Evolutionary conservation across 2,329 filamentous ascomycete genomes (phyloP).

Genomic region (Pyricularia sp.): DNA sequence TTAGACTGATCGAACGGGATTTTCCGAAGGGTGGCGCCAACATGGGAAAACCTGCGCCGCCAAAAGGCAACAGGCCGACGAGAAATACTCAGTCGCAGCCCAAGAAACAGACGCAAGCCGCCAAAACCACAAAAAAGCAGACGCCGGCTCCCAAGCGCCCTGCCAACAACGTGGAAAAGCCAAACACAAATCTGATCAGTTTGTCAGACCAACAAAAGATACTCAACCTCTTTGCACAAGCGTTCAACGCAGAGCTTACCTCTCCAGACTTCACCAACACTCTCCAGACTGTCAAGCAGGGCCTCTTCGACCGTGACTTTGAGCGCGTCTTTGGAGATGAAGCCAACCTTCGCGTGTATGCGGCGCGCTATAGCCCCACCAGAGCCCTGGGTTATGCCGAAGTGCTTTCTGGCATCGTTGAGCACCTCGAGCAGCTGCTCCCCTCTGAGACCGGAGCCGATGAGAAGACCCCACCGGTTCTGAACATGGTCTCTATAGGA

Average conservation of each 20-base stretch:
- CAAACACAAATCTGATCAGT: not conserved
- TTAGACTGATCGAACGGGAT: not conserved
- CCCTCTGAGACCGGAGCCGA: conserved; percentile 5
- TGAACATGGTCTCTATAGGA: conserved; percentile 39
- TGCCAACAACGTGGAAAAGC: not conserved
- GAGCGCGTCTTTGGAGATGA: conserved; percentile 63
- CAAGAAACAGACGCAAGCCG: not conserved
- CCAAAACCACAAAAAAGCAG: not conserved
- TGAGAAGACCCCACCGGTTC: conserved; percentile 2
- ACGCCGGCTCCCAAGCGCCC: not conserved
- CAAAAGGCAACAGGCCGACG: not conserved
- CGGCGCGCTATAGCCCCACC: conserved; percentile 82
- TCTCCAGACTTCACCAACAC: conserved; percentile 38
- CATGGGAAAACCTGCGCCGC: not conserved
- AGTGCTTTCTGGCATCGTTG: conserved; percentile 32
- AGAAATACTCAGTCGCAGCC: not conserved
- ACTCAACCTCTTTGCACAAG: conserved; percentile 61
- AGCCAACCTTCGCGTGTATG: conserved; percentile 72
- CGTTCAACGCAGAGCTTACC: conserved; percentile 45
- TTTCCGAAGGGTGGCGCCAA: not conserved
- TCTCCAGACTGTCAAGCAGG: conserved; percentile 76
- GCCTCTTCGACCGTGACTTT: conserved; percentile 83
- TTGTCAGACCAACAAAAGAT: conserved; percentile 24
- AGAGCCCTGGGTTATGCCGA: conserved; percentile 72
- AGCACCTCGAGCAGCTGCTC: conserved; percentile 21